Conservation (phyloP, 1,284 basidiomycete species). For the Wolfiporia cocos region DNA sequence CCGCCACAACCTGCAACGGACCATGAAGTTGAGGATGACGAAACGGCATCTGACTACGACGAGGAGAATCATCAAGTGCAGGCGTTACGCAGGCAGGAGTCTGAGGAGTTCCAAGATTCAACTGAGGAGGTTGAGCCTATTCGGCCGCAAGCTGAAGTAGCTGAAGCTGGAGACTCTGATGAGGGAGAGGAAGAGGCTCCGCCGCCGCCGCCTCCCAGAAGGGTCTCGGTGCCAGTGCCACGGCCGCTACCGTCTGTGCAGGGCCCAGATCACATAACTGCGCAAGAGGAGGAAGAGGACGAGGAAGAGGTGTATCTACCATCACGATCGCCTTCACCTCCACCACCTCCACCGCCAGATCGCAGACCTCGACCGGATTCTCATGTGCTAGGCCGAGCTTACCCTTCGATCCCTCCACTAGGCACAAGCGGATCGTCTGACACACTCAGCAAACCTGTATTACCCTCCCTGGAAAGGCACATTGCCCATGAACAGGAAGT, state of each 20-base stretch:
- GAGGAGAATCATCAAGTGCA: conserved; percentile 9
- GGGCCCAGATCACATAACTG: too few species aligned
- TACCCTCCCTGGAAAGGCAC: not conserved
- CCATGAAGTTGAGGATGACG: conserved; percentile 7
- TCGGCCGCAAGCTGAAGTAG: not conserved
- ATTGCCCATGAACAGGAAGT: conserved; percentile 32
- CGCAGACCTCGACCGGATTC: conserved; percentile 3
- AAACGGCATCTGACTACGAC: conserved; percentile 9
- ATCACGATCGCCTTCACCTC: conserved; percentile 2
- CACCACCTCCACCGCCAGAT: conserved; percentile 10
- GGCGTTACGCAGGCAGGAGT: conserved; percentile 1
- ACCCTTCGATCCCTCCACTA: conserved; percentile 1
- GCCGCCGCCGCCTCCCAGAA: conserved; percentile 13
- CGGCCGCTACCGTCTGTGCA: not conserved
- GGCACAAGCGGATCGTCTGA: too few species aligned
- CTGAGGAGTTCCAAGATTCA: not conserved
- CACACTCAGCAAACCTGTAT: not conserved
- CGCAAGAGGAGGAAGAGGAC: conserved; percentile 1
- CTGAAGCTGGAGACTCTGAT: too few species aligned
- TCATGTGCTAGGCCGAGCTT: not conserved
- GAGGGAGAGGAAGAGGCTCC: conserved; percentile 8
- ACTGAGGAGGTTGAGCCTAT: conserved; percentile 1
- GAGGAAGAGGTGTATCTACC: conserved; percentile 4
- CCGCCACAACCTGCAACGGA: conserved; percentile 3
- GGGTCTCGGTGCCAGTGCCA: conserved; percentile 5